phyloP scores from a whole-genome alignment of 2,329 filamentous ascomycete genomes.

The Parastagonospora nodorum region DNA sequence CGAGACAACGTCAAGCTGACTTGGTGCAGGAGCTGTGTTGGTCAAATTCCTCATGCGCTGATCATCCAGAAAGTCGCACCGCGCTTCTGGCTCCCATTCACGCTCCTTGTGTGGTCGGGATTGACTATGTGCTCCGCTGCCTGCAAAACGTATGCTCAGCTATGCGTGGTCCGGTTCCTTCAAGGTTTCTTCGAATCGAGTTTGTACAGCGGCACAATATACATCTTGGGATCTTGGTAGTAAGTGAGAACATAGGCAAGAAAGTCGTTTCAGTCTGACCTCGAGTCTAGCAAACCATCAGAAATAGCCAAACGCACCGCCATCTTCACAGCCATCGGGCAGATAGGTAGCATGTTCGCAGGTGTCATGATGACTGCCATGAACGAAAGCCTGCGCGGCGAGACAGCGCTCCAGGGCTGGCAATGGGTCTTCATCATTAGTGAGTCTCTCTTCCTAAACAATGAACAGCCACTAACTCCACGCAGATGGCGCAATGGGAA shows the following conservation, averaged over 20 bases:
- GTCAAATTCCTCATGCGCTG: constrained; percentile 36
- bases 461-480: constrained; percentile 3
- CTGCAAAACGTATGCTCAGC: constrained; percentile 32
- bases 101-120: constrained; percentile 33
- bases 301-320: constrained; percentile 38
- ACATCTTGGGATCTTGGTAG: constrained; percentile 38
- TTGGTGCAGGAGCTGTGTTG: constrained; percentile 23
- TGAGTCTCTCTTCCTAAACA: background rate
- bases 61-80: constrained; percentile 35
- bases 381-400: constrained; percentile 28
- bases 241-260: constrained; percentile 4
- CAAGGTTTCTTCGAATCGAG: constrained; percentile 36
- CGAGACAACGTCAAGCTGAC: background rate
- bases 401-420: constrained; percentile 30
- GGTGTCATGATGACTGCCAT: constrained; percentile 42
- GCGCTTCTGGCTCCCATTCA: constrained; percentile 37
- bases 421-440: constrained; percentile 39
- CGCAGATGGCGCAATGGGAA: constrained; percentile 35
- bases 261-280: background rate
- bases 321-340: constrained; percentile 37
- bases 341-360: constrained; percentile 39
- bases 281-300: constrained; percentile 20
- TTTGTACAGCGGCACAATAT: constrained; percentile 37
- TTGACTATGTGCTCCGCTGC: constrained; percentile 36
- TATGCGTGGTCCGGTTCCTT: constrained; percentile 32